phyloP scores from a whole-genome alignment of 2,329 filamentous ascomycete genomes.

The Phialocephala sp. region DNA sequence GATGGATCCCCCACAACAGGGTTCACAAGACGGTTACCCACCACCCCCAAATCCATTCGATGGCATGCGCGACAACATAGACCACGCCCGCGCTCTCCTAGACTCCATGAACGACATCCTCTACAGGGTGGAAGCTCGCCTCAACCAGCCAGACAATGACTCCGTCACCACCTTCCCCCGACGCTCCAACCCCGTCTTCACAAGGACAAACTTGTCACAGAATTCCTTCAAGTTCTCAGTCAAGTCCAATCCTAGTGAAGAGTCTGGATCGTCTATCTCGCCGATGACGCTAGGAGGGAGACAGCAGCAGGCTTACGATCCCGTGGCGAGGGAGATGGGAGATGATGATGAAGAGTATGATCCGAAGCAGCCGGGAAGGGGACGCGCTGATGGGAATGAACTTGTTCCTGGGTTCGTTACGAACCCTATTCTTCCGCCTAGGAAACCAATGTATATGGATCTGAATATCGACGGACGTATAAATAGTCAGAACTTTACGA shows the following conservation, averaged over 20 bases:
- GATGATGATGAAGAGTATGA: background rate
- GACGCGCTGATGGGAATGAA: background rate
- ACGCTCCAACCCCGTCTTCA: background rate
- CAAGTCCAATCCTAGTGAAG: background rate
- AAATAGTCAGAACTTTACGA: too few species aligned
- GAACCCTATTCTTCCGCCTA: too few species aligned
- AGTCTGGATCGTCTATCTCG: background rate
- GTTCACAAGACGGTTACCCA: background rate
- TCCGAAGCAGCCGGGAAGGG: background rate
- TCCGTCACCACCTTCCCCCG: too few species aligned
- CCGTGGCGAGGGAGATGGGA: background rate
- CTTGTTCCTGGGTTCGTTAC: too few species aligned
- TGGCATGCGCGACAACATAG: background rate
- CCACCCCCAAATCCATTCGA: background rate
- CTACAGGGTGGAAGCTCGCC: background rate
- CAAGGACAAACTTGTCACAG: background rate
- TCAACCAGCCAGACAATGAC: too few species aligned
- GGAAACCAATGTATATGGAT: too few species aligned
- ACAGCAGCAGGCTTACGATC: background rate
- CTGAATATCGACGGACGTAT: too few species aligned
- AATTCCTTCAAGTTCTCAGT: background rate
- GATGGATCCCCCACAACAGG: background rate
- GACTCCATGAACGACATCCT: background rate
- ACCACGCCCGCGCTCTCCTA: background rate
- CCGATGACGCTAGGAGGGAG: background rate